Percentiles rank a stretch among this genome's conserved stretches.
These are phyloP conservation scores for Aspergillus bertholletiae DNA, from an alignment of 495 filamentous ascomycete species.

Conservation along the genomic window DNA sequence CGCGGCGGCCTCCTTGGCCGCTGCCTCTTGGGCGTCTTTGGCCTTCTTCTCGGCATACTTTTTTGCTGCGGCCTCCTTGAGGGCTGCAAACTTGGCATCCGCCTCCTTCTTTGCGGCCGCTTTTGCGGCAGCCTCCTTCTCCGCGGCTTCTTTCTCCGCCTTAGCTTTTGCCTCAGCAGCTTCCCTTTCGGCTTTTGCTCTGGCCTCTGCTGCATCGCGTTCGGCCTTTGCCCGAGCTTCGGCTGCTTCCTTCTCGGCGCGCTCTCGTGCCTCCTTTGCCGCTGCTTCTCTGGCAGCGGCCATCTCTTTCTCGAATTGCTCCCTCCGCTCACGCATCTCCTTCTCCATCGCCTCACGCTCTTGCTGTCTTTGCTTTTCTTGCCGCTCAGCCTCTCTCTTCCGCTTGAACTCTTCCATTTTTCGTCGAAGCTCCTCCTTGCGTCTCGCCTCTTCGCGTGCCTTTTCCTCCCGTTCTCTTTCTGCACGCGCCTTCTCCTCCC, in stretches of 20 bases:
- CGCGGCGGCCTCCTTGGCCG: slow-evolving; percentile 27
- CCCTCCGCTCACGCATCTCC: slow-evolving; percentile 44
- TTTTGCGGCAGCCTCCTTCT: slow-evolving; percentile 40
- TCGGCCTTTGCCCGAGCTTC: slow-evolving; percentile 19
- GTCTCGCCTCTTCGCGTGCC: slow-evolving; percentile 66
- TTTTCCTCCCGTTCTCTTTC: slow-evolving; percentile 24
- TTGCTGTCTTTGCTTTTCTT: slow-evolving; percentile 41
- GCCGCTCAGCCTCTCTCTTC: slow-evolving; percentile 42
- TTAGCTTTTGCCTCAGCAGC: slow-evolving; percentile 26
- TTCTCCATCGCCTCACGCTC: slow-evolving; percentile 51
- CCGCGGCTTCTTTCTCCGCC: slow-evolving; percentile 23
- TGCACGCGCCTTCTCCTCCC: slow-evolving; percentile 15
- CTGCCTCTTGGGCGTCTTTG: slow-evolving; percentile 33
- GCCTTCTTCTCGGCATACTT: slow-evolving; percentile 46
- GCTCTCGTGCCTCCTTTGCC: slow-evolving; percentile 44
- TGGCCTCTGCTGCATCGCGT: slow-evolving; percentile 25
- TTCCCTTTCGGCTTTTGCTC: slow-evolving; percentile 26
- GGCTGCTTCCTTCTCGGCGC: slow-evolving; percentile 31
- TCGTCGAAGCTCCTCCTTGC: slow-evolving; percentile 46
- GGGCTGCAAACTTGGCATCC: slow-evolving; percentile 42
- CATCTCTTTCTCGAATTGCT: slow-evolving; percentile 47
- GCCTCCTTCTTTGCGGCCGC: slow-evolving; percentile 45
- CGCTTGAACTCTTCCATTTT: slow-evolving; percentile 64
- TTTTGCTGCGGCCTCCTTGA: slow-evolving; percentile 44
- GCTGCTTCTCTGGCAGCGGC: slow-evolving; percentile 42